Conservation (phyloP, 2,329 filamentous ascomycete genomes). For the Aspergillus costaricaensis region DNA sequence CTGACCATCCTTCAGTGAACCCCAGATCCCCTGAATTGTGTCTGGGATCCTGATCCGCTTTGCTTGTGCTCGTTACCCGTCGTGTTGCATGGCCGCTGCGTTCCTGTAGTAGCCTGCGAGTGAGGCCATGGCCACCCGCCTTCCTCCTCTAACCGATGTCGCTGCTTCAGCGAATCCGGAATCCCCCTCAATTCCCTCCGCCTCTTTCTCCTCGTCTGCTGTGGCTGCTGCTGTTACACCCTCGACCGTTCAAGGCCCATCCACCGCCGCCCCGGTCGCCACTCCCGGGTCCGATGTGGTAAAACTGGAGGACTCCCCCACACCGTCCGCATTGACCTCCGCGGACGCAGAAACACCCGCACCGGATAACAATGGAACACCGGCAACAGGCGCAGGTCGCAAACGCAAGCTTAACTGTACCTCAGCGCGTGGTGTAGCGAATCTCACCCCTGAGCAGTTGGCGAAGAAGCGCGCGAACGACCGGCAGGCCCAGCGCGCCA, state of each 20-base stretch:
- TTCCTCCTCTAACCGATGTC: constrained; percentile 31
- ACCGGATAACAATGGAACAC: constrained; percentile 21
- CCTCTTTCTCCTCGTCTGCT: constrained; percentile 5
- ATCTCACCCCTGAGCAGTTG: constrained; percentile 82
- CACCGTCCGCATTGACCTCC: constrained; percentile 26
- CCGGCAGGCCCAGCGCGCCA: constrained; percentile 81
- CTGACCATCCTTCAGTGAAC: neutral
- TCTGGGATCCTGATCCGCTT: constrained; percentile 2
- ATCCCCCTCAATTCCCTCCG: constrained; percentile 10
- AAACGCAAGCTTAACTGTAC: constrained; percentile 47
- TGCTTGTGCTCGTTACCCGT: constrained; percentile 1
- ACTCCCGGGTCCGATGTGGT: constrained; percentile 17
- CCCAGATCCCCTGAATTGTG: neutral
- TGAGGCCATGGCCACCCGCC: constrained; percentile 39
- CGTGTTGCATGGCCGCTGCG: constrained; percentile 32
- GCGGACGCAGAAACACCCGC: constrained; percentile 25
- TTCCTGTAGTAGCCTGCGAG: constrained; percentile 28
- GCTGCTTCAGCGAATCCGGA: constrained; percentile 29
- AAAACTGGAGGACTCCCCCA: constrained; percentile 32
- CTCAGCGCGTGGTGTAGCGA: constrained; percentile 73
- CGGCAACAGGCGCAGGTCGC: constrained; percentile 32
- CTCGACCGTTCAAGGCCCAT: constrained; percentile 7
- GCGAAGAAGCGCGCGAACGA: constrained; percentile 91
- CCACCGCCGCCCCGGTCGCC: constrained; percentile 11
- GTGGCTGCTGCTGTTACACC: too few relatives aligned